Percentiles rank a stretch among this genome's conserved stretches.
Evolutionary conservation across 2,329 filamentous ascomycete species (phyloP).

Genomic region (Colletotrichum tamarilloi): DNA sequence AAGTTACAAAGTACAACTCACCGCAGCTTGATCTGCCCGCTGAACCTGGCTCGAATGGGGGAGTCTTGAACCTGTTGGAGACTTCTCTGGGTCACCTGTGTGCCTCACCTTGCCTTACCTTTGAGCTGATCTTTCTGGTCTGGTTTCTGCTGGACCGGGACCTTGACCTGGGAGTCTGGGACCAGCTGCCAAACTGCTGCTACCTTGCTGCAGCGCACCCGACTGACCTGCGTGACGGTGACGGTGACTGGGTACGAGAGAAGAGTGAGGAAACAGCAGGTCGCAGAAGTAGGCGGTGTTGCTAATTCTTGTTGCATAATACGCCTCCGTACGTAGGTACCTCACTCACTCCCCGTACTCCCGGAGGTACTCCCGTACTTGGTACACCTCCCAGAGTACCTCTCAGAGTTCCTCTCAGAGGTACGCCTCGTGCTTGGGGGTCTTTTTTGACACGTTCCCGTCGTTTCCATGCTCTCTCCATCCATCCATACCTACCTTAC

Average conservation of each 20-base stretch:
- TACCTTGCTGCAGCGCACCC: neutral
- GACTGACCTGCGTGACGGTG: neutral
- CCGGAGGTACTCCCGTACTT: neutral
- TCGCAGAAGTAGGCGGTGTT: slow-evolving; percentile 20
- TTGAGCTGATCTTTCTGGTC: neutral
- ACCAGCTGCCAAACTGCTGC: neutral
- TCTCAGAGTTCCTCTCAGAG: too few species aligned
- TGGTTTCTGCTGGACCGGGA: neutral
- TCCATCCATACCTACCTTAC: too few species aligned
- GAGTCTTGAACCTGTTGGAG: too few species aligned
- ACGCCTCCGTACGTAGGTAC: neutral
- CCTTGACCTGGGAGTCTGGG: neutral
- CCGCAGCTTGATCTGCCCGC: too few species aligned
- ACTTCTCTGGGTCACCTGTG: too few species aligned
- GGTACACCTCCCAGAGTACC: neutral
- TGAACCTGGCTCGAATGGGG: too few species aligned
- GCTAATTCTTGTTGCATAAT: slow-evolving; percentile 32
- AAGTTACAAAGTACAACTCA: too few species aligned
- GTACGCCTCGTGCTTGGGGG: slow-evolving; percentile 24
- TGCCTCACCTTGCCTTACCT: neutral
- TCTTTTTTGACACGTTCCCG: slow-evolving; percentile 23
- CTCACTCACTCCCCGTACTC: too few species aligned
- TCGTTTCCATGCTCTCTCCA: neutral
- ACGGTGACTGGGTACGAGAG: neutral
- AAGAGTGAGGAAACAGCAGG: neutral